These are phyloP conservation scores for Penicillium hordei DNA, from an alignment of 2,329 filamentous ascomycete species.

Conservation along the genomic window DNA sequence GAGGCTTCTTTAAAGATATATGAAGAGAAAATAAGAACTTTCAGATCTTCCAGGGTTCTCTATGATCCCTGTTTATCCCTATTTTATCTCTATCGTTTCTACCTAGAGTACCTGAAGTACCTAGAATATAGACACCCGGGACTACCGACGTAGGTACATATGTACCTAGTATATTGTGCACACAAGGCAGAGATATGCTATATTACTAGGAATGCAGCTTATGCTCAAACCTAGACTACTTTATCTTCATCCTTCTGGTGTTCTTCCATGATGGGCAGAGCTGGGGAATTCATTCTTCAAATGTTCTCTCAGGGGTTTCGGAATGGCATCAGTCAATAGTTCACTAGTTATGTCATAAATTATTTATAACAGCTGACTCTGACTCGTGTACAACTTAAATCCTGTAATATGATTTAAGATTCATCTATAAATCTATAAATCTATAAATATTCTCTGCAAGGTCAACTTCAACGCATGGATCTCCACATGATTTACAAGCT, in stretches of 20 bases:
- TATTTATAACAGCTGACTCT: not conserved
- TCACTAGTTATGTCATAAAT: not conserved
- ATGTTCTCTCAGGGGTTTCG: slow-evolving; percentile 5
- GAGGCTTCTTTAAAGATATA: slow-evolving; percentile 11
- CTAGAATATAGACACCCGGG: not conserved
- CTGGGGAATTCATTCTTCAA: not conserved
- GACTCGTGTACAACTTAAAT: not conserved
- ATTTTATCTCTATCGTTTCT: not conserved
- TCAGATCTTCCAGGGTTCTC: slow-evolving; percentile 1
- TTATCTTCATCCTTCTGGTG: not conserved
- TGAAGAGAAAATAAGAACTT: slow-evolving; percentile 12
- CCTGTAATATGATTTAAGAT: slow-evolving; percentile 4
- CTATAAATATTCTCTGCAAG: slow-evolving; percentile 13
- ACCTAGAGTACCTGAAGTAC: not conserved
- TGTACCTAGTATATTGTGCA: not conserved
- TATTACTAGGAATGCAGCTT: not conserved
- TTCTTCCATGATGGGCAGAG: slow-evolving; percentile 7
- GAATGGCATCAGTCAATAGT: slow-evolving; percentile 3
- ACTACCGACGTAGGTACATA: not conserved
- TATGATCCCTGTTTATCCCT: not conserved
- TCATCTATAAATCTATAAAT: slow-evolving; percentile 8
- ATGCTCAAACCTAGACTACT: not conserved
- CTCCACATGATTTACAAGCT: slow-evolving; percentile 7
- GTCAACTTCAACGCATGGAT: slow-evolving; percentile 5
- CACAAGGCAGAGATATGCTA: not conserved